Conservation (phyloP, 305 asterid genomes). For the Fraxinus angustifolia region DNA sequence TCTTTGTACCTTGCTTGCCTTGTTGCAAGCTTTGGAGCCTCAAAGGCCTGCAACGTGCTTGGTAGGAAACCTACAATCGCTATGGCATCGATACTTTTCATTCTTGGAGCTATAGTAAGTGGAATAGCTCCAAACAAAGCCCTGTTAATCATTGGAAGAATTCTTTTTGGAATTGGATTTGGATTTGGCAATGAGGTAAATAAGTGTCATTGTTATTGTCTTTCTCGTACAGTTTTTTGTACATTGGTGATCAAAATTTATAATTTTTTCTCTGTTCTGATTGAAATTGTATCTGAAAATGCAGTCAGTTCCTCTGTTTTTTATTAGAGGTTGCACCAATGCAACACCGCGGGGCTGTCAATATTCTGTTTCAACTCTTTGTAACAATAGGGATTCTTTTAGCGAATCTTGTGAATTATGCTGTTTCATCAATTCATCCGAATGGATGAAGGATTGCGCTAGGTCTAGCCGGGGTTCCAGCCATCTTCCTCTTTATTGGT, state of each 20-base stretch:
- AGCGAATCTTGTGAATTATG: constrained; percentile 55
- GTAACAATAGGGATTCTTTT: constrained; percentile 66
- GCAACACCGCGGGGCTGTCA: constrained; percentile 67
- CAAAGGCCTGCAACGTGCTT: constrained; percentile 2
- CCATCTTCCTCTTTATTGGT: constrained; percentile 34
- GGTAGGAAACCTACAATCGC: constrained; percentile 1
- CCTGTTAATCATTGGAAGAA: constrained; percentile 10
- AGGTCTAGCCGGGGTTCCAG: constrained; percentile 55
- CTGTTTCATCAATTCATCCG: constrained; percentile 38
- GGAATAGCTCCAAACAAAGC: not conserved
- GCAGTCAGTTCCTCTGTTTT: constrained; percentile 72
- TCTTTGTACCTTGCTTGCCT: constrained; percentile 14
- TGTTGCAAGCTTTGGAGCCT: constrained; percentile 4
- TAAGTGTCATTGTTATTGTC: not conserved
- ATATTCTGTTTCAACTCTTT: constrained; percentile 69
- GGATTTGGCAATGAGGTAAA: constrained; percentile 21
- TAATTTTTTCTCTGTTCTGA: not conserved
- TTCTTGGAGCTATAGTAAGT: not conserved
- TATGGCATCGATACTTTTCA: not conserved
- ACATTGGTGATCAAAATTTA: not conserved
- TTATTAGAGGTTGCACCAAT: constrained; percentile 66
- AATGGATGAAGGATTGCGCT: constrained; percentile 62
- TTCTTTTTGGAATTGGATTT: constrained; percentile 17
- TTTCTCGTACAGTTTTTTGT: not conserved
- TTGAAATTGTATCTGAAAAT: not conserved